These are phyloP conservation scores for Apiospora marii DNA, from an alignment of 2,329 filamentous ascomycete genomes.

Conservation along the genomic window DNA sequence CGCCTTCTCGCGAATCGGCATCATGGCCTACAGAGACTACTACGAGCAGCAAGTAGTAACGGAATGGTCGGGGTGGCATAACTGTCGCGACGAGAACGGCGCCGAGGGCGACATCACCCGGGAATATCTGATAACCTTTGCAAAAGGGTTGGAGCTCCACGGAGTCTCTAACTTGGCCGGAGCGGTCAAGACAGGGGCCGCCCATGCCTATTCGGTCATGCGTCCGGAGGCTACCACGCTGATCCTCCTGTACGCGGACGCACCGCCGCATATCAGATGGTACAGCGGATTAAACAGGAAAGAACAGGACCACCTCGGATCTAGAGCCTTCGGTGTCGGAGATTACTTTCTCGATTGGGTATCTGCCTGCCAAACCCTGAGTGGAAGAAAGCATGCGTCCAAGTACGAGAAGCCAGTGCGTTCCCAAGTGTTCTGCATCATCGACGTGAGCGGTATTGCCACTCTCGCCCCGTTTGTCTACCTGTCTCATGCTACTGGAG, in stretches of 20 bases:
- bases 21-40: constrained; percentile 61
- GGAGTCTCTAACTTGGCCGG: constrained; percentile 55
- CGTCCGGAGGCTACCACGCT: constrained; percentile 56
- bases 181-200: constrained; percentile 57
- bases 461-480: constrained; percentile 48
- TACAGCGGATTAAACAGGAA: constrained; percentile 39
- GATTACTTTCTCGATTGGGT: constrained; percentile 54
- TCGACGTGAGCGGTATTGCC: constrained; percentile 37
- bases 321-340: constrained; percentile 43
- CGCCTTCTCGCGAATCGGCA: constrained; percentile 58
- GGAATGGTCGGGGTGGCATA: constrained; percentile 59
- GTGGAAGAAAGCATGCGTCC: constrained; percentile 27
- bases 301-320: constrained; percentile 37
- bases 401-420: constrained; percentile 46
- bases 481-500: constrained; percentile 51
- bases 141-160: constrained; percentile 40
- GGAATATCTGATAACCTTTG: constrained; percentile 46
- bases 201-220: constrained; percentile 55
- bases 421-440: constrained; percentile 50
- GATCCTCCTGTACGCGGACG: constrained; percentile 58
- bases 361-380: constrained; percentile 45
- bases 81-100: constrained; percentile 23
- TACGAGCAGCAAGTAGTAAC: constrained; percentile 45
- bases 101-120: constrained; percentile 39
- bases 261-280: constrained; percentile 52